These are phyloP conservation scores for Termitomyces sp. DNA, from an alignment of 768 basidiomycete species.

Conservation along the genomic window DNA sequence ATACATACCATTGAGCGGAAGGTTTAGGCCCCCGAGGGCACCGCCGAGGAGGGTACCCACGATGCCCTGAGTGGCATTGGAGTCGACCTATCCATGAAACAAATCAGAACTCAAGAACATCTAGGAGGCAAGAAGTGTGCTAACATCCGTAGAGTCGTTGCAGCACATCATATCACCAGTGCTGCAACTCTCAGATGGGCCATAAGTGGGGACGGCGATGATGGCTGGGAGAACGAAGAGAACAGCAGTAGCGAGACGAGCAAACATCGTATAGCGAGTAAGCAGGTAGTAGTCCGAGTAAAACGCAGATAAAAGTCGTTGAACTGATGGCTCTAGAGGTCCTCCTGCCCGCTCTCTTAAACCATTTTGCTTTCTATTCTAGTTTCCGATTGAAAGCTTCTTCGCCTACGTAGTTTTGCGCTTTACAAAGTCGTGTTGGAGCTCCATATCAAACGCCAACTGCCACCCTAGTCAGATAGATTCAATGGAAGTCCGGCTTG, in stretches of 20 bases:
- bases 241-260: neutral
- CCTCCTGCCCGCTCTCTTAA: neutral
- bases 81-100: neutral
- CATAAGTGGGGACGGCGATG: neutral
- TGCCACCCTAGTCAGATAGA: no score
- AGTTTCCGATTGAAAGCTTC: neutral
- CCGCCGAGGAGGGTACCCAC: neutral
- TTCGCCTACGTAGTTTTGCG: neutral
- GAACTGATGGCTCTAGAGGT: neutral
- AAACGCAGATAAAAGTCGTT: neutral
- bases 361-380: neutral
- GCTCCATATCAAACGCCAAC: neutral
- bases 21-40: neutral
- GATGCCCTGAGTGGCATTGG: neutral
- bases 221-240: neutral
- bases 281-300: neutral
- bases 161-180: neutral
- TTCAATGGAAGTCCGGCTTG: no score
- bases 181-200: neutral
- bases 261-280: neutral
- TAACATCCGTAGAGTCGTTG: neutral
- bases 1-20: neutral
- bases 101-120: neutral
- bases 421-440: neutral
- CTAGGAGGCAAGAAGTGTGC: no score